A percentile compares a stretch with the other conserved stretches of the same genome.
Evolutionary conservation across 148 eudicot genomes (phyloP).

Genomic region (Vaccinium darrowii): DNA sequence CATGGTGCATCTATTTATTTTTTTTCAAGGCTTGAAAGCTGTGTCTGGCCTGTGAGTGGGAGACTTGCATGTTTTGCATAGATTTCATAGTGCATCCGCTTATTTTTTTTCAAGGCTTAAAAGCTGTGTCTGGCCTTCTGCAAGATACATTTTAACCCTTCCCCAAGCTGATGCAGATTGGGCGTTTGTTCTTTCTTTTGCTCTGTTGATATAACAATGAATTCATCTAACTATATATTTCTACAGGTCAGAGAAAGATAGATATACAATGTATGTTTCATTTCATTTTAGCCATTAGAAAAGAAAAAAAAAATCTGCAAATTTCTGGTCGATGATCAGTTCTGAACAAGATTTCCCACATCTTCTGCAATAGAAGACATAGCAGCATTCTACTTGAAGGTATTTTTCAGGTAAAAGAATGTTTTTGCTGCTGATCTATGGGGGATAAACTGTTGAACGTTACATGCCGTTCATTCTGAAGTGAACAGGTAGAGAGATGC

Average conservation of each 20-base stretch:
- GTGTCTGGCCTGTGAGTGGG: not conserved
- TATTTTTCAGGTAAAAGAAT: not conserved
- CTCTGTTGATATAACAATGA: not conserved
- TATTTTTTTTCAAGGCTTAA: not conserved
- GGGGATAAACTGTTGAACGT: not conserved
- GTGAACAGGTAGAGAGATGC: no score
- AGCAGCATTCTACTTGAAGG: not conserved
- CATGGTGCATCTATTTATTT: not conserved
- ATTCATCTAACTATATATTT: not conserved
- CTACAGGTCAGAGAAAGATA: not conserved
- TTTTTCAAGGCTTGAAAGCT: not conserved
- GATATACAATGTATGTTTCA: not conserved
- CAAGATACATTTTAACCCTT: slow-evolving; percentile 1
- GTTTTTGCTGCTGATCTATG: not conserved
- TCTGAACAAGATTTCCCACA: not conserved
- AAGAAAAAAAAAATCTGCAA: not conserved
- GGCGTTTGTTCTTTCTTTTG: not conserved
- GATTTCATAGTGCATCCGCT: not conserved
- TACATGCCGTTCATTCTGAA: not conserved
- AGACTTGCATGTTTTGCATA: not conserved
- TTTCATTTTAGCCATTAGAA: no score
- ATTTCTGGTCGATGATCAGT: not conserved
- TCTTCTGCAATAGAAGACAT: not conserved
- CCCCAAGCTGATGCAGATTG: not conserved
- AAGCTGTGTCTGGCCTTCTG: not conserved